phyloP scores from a whole-genome alignment of 1,284 basidiomycete genomes.

The Ustilago trichophora region DNA sequence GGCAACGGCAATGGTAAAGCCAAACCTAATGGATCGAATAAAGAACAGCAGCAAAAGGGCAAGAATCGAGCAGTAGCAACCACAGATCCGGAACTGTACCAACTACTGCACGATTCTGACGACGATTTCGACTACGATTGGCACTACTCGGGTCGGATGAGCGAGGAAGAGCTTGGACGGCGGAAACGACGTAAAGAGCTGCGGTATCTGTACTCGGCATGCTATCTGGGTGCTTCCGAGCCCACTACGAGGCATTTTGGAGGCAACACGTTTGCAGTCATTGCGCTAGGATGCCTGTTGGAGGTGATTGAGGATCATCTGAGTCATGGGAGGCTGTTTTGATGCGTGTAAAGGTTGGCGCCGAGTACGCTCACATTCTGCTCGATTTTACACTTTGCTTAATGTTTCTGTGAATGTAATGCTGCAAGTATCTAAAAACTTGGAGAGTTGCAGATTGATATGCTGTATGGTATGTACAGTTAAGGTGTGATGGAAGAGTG shows the following conservation, averaged over 20 bases:
- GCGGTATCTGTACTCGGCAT: conserved; percentile 23
- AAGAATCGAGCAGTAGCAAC: conserved; percentile 12
- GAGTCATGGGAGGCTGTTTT: conserved; percentile 8
- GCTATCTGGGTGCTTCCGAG: conserved; percentile 22
- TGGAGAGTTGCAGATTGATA: too few species aligned
- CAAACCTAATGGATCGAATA: not conserved
- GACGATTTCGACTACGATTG: conserved; percentile 11
- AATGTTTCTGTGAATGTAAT: too few species aligned
- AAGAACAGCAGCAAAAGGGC: not conserved
- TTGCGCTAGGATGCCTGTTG: conserved; percentile 26
- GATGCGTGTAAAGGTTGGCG: too few species aligned
- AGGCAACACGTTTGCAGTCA: conserved; percentile 32
- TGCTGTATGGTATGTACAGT: not conserved
- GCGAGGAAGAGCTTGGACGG: not conserved
- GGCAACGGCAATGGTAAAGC: conserved; percentile 3
- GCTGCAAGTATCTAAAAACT: too few species aligned
- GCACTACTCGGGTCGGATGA: not conserved
- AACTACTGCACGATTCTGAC: conserved; percentile 1
- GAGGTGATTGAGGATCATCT: conserved; percentile 19
- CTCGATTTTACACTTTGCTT: too few species aligned
- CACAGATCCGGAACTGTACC: conserved; percentile 8
- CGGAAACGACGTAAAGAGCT: conserved; percentile 18
- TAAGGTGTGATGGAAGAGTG: too few species aligned
- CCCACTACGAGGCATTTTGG: conserved; percentile 16
- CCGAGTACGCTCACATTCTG: too few species aligned